Evolutionary conservation across 306 rosid genomes (phyloP).

Genomic region (Cercis canadensis): DNA sequence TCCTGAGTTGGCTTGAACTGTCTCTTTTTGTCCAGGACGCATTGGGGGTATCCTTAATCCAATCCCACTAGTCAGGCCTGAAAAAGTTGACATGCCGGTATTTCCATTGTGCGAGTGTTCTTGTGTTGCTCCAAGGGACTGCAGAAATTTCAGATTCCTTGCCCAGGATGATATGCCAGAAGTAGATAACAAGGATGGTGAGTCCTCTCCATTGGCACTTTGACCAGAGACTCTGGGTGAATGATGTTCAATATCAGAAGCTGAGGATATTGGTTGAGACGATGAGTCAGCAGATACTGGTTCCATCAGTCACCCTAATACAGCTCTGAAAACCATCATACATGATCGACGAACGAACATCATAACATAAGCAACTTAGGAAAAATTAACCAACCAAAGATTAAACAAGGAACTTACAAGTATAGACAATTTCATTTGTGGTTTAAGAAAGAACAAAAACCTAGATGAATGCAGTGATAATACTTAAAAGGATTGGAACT

Average conservation of each 20-base stretch:
- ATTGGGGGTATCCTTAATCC: conserved; percentile 56
- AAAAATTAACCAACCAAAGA: neutral
- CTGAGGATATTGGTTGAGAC: conserved; percentile 34
- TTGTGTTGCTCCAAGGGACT: conserved; percentile 46
- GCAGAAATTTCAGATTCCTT: conserved; percentile 48
- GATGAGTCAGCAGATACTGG: conserved; percentile 38
- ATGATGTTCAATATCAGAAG: conserved; percentile 43
- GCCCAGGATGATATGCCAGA: conserved; percentile 65
- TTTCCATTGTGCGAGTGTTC: conserved; percentile 47
- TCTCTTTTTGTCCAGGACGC: conserved; percentile 37
- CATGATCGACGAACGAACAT: too few species aligned
- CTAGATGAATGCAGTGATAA: too few species aligned
- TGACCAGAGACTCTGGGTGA: conserved; percentile 43
- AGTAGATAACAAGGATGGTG: conserved; percentile 34
- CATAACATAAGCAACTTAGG: neutral
- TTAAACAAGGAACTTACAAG: neutral
- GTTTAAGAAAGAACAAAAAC: too few species aligned
- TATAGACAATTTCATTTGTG: neutral
- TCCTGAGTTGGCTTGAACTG: conserved; percentile 39
- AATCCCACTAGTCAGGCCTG: conserved; percentile 63
- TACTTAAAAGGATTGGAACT: neutral
- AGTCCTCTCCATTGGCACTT: conserved; percentile 38
- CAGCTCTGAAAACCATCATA: conserved; percentile 15
- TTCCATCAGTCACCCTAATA: conserved; percentile 50
- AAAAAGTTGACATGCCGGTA: conserved; percentile 54